Evolutionary conservation across 768 basidiomycete species (phyloP).

Genomic region (Imleria badia): DNA sequence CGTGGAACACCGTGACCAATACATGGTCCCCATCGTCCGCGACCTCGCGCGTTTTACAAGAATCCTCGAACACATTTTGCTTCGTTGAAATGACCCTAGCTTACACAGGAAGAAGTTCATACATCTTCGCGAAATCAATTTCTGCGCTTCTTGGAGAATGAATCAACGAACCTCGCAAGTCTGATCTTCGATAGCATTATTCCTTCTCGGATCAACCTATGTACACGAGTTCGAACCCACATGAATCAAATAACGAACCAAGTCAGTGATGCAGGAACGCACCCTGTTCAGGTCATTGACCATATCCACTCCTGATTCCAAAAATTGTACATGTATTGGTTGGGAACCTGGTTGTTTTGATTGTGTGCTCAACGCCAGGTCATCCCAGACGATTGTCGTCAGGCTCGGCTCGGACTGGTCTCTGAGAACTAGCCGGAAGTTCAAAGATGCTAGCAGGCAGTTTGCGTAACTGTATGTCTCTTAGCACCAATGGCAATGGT

Average conservation of each 20-base stretch:
- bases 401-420: not conserved
- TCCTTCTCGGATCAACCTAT: not conserved
- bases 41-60: too few relatives aligned
- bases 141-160: not conserved
- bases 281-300: not conserved
- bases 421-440: slow-evolving; percentile 13
- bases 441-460: slow-evolving; percentile 17
- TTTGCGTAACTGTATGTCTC: slow-evolving; percentile 14
- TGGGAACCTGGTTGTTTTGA: not conserved
- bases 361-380: not conserved
- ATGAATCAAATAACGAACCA: not conserved
- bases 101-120: too few relatives aligned
- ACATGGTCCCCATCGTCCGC: too few relatives aligned
- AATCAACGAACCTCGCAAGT: not conserved
- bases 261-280: not conserved
- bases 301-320: not conserved
- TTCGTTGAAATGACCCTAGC: too few relatives aligned
- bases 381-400: slow-evolving; percentile 2
- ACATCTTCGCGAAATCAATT: not conserved
- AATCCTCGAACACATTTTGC: too few relatives aligned
- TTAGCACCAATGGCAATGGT: not conserved
- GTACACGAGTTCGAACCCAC: too few relatives aligned
- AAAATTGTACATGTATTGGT: not conserved
- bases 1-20: too few relatives aligned
- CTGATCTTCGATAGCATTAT: not conserved